Evolutionary conservation across 1,284 basidiomycete species (phyloP), one percentile per base, ranked within the genome.

Genomic region (Apiotrichum akiyoshidainum): DNA sequence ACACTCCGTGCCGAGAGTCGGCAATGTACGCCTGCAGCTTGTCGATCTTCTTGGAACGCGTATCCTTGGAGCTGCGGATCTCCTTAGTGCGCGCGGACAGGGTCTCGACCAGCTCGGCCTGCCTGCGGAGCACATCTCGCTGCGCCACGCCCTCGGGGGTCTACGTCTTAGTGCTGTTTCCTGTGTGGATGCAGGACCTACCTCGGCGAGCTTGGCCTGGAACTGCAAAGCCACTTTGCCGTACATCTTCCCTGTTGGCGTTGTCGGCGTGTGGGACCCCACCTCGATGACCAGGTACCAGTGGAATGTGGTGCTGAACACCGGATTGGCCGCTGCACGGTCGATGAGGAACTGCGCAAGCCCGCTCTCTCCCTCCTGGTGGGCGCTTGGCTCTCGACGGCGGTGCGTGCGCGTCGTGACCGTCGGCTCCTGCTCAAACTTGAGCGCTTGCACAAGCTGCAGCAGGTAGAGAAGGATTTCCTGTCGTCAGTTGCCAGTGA

Each of bases 211-310:
- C 74, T 88, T 87, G 66, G 85, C 86, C 83, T 92, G 87, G 72
- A 92, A 98, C 59, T 87, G 88, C 77, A 85, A 90, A 12, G 90
- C 89, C 1, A 99, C 90, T 52, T 87, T 84, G 1, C 86, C 89
- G 71, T 93, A 99, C 86, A 98, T 90, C 80, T 90, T 90, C 3
- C 90, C 90, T 71, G 89, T 86, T 31, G 86, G 80, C 54, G 86
- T 90, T 71, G 89, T 86, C 31, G 86, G 80, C 54, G 86, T 85
- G 39, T 87, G 78, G 10, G 84, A 84, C 31, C 86, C 78, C 47
- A 88, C 87, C 76, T 99, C 96, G 4, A 99, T 95, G 83, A 92
- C 91, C 55, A 99, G 85, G 69, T 99, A 99, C 96, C 96, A 99
- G 73, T 96, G 89, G 60, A 99, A 82, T 33, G 90, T 85, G 69